phyloP scores from a whole-genome alignment of 805 yeast species.

The Lipomyces mesembrius region DNA sequence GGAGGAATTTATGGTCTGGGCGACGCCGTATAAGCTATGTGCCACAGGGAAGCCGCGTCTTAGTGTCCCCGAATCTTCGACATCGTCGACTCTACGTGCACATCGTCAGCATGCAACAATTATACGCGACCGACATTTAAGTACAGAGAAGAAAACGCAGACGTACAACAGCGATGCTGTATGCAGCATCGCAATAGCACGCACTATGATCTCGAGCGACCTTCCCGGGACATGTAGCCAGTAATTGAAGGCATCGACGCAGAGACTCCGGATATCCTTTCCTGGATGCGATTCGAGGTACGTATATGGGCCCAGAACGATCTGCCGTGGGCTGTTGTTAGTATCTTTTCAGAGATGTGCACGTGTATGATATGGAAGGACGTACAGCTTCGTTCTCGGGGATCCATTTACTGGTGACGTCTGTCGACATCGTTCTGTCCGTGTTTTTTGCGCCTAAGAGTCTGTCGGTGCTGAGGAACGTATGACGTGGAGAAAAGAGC shows the following conservation, averaged over 20 bases:
- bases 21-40: constrained; percentile 74
- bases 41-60: constrained; percentile 83
- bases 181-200: constrained; percentile 64
- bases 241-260: constrained; percentile 60
- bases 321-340: constrained; percentile 30
- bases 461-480: neutral
- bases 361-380: neutral
- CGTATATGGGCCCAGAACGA: constrained; percentile 53
- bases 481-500: neutral
- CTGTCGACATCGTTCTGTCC: neutral
- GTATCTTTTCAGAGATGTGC: neutral
- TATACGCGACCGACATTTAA: neutral
- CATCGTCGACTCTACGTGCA: constrained; percentile 66
- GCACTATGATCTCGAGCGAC: constrained; percentile 50
- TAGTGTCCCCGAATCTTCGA: constrained; percentile 74
- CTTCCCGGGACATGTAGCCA: constrained; percentile 52
- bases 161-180: constrained; percentile 60
- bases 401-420: constrained; percentile 8
- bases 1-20: constrained; percentile 81
- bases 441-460: neutral
- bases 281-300: constrained; percentile 60
- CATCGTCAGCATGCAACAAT: constrained; percentile 24
- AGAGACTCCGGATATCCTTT: constrained; percentile 56
- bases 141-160: neutral
- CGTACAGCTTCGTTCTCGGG: constrained; percentile 19